Base-by-base conservation (phyloP, 805 yeast genomes). In the Saturnispora sekii region DNA sequence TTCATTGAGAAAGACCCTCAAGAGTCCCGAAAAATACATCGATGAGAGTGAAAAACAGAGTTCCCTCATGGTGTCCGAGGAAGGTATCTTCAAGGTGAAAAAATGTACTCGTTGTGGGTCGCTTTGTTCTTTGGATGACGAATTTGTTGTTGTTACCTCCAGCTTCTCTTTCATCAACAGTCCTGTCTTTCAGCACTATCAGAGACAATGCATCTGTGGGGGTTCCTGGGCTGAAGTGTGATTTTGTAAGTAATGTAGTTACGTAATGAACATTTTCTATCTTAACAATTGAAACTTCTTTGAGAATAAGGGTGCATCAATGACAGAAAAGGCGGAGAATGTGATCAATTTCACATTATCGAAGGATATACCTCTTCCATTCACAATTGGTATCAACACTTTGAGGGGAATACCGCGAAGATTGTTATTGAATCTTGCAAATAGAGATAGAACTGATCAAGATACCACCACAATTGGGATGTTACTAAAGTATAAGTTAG, bases 151-250 rank as follows among this genome's bases (percentile, higher is more conserved):
- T 42, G 64, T 64, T 29, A 51, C 57, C 5, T 51, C 51, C 28
- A 48, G 51, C 32, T 53, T 58, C 18, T 51, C 57, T 1, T 56
- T 56, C 38, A 52, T 58, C 0, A 49, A 58, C 5, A 55, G 65
- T 29, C 62, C 66, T 26, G 55, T 64, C 9, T 59, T 53, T 35
- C 56, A 55, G 18, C 55, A 62, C 54, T 53, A 70, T 58, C 88
- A 81, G 52, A 67, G 88, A 49, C 76, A 76, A 21, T 84, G 95
- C 61, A 65, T 84, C 32, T 84, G 95, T 60, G 93, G 93, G 0
- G 83, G 85, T 33, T 71, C 79, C 4, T 83, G 90, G 90, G 77
- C 77, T 2, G 72, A 72, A 49, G 18, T 43, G 18, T 43, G 38
- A 15, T 32, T 26, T 30, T 30, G 6, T 21, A 21, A 21, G 26